phyloP scores from a whole-genome alignment of 164 flowering plant genomes.

The Kingdonia uniflora region DNA sequence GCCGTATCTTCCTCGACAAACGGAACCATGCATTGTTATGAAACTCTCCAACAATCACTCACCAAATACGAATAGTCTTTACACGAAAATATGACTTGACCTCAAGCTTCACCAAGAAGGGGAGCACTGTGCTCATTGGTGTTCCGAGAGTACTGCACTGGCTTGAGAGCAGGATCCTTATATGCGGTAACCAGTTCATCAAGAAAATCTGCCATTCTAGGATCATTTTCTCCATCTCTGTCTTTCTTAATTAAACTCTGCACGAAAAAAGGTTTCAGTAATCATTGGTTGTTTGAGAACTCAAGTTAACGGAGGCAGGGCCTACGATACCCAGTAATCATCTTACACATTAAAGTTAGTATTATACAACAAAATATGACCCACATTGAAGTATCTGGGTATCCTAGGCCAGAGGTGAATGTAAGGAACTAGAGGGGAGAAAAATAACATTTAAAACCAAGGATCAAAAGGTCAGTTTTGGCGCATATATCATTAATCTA shows the following conservation, averaged over 20 bases:
- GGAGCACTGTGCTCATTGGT: constrained; percentile 35
- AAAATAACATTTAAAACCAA: background rate
- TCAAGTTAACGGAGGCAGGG: background rate
- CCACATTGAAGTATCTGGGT: background rate
- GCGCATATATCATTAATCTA: no score
- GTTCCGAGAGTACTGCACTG: constrained; percentile 28
- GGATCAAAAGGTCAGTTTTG: no score
- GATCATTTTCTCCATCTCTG: constrained; percentile 41
- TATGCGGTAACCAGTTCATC: constrained; percentile 53
- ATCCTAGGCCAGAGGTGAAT: background rate
- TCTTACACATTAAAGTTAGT: background rate
- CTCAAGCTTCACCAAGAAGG: constrained; percentile 30
- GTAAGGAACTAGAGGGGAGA: background rate
- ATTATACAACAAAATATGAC: background rate
- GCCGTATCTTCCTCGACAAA: no score
- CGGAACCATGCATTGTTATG: no score
- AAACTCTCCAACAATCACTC: no score
- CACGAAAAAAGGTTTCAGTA: background rate
- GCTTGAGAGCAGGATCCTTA: constrained; percentile 63
- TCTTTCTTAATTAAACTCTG: constrained; percentile 76
- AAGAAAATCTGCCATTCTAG: constrained; percentile 45
- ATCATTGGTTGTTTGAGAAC: background rate
- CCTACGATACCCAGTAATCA: background rate
- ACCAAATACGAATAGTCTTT: no score
- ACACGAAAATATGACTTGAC: no score